A percentile compares a stretch with the other conserved stretches of the same genome.
phyloP scores from a whole-genome alignment of 306 rosid species.

The Hippophae gyantsensis region DNA sequence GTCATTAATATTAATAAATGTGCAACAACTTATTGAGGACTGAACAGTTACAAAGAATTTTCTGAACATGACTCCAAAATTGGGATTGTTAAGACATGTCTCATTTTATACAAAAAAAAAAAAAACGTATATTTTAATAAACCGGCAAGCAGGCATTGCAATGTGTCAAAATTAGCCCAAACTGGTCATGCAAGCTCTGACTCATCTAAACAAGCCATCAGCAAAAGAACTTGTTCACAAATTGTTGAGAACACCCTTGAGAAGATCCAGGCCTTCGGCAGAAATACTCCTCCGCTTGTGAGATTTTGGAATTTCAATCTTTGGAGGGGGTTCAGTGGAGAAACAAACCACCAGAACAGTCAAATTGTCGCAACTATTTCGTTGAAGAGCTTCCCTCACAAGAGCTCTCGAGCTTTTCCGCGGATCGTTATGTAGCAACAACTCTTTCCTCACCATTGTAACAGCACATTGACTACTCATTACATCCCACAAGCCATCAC shows the following conservation, averaged over 20 bases:
- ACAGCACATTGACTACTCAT: slow-evolving; percentile 80
- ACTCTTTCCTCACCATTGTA: slow-evolving; percentile 61
- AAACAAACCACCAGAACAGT: slow-evolving; percentile 60
- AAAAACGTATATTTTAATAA: no score
- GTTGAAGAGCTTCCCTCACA: slow-evolving; percentile 55
- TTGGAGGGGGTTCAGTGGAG: slow-evolving; percentile 52
- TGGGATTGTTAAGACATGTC: no score
- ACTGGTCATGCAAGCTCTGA: no score
- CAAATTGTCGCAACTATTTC: slow-evolving; percentile 54
- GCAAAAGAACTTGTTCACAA: not conserved
- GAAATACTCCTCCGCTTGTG: slow-evolving; percentile 66
- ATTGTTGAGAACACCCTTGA: slow-evolving; percentile 52
- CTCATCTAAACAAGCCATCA: no score
- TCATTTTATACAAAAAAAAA: no score
- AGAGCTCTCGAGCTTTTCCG: slow-evolving; percentile 36
- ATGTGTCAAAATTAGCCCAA: no score
- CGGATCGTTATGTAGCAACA: slow-evolving; percentile 54
- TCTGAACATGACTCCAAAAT: no score
- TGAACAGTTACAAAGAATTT: no score
- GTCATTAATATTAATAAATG: no score
- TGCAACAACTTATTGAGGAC: no score
- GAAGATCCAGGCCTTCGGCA: slow-evolving; percentile 65
- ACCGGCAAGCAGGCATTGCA: no score
- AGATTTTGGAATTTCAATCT: slow-evolving; percentile 44
- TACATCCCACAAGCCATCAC: slow-evolving; percentile 75